Evolutionary conservation across 129 eudicot genomes (phyloP), one percentile per base, ranked within the genome.

Genomic region (Flaveria ramosissima): DNA sequence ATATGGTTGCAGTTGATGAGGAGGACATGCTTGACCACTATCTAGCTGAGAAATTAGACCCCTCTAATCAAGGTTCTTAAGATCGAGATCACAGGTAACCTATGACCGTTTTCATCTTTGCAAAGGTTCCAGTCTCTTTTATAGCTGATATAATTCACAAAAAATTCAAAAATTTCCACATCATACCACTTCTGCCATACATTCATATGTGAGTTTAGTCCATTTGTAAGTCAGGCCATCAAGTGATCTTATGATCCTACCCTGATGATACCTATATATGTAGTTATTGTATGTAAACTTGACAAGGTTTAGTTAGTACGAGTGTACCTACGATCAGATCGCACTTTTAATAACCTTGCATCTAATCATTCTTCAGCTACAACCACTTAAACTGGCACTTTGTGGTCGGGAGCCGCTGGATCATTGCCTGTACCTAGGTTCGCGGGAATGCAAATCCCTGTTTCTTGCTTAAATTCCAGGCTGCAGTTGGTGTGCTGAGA

Each of bases 11-110:
- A 89, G 98, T 81, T 79, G 94, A 92, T 63, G 98, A 90, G 80
- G 98, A 92, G 2, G 96, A 90, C 77, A 92, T 92, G 98, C 90
- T 92, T 59, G 98, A 92, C 74, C 98, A 92, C 79, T 92, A 90
- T 72, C 77, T 93, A 70, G 94, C 96, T 39, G 98, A 90, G 77
- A 89, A 86, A 52, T 39, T 78, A 45, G 90, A 77, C 56, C 59
- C 88, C 4, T 83, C 85, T 17, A 42, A 42, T 42, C 47, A 68
- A 61, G 67, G 17, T 61, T 27, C 3, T 59, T 59, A 61, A 24
- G 41, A 24, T 13, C 42, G 42, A 11, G 41, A 23, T 61, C 41
- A 61, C 67, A 24, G 67, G 67, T 24, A 61, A 12, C 64, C 41
- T 61, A 61, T 61, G 39, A 24, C 6, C 17, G 8, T 13, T 19